Base-by-base conservation (phyloP, 441 rosid species). In the Erysimum cheiri region DNA sequence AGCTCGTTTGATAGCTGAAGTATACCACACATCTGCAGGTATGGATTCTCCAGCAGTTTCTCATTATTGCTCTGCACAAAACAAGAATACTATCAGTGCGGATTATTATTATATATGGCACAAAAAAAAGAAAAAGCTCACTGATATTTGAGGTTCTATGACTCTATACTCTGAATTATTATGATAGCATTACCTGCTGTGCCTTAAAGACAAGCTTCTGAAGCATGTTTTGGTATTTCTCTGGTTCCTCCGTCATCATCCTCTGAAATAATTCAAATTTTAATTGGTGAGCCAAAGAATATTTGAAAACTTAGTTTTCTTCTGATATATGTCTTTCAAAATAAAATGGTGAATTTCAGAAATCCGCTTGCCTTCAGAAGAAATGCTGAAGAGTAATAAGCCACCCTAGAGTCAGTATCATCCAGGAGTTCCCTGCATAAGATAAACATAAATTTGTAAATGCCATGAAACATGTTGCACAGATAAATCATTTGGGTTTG, bases 221-320 rank as follows among this genome's bases (percentile, higher is more conserved):
- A 68, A 96, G 92, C 97, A 88, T 87, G 81, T 84, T 87, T 69
- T 96, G 96, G 86, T 96, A 96, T 75, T 88, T 91, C 62, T 93
- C 98, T 57, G 98, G 97, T 53, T 86, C 85, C 80, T 89, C 97
- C 26, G 96, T 91, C 99, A 93, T 96, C 99, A 93, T 96, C 82
- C 97, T 88, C 99, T 96, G 87, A 75, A 79, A 76, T 40, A 64
- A 64, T 19, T 13, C 67, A 56, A 71, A 22, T 7, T 71, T 54
- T 15, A 73, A 54, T 43, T 14, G 17, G 65, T 80, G 43, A 81
- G 77, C 57, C 70, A 48, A 76, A 69, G 72, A 32, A 28, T 2
- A 35, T 56, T 36, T 31, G 54, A 13, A 63, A 35, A 7, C 26
- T 62, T 53, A 6, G 14, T 17, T 48, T 39, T 69, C 43, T 57